phyloP scores from a whole-genome alignment of 2,329 filamentous ascomycete genomes.

The Venturia asperata region DNA sequence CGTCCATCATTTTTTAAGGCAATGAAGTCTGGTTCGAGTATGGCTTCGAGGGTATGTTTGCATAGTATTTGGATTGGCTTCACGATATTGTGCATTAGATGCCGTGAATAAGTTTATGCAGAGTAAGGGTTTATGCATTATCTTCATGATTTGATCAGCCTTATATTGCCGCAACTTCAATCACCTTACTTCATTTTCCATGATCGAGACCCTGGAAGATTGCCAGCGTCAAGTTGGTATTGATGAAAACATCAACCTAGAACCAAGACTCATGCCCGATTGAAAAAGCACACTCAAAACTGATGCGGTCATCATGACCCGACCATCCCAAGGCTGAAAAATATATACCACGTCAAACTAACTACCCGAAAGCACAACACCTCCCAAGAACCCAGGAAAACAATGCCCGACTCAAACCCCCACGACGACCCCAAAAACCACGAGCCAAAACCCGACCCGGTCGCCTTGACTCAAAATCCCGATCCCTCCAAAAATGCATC shows the following conservation, averaged over 20 bases:
- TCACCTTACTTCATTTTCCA: not conserved
- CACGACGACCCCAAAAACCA: constrained; percentile 18
- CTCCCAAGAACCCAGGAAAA: not conserved
- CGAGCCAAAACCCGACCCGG: constrained; percentile 23
- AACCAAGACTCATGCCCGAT: not conserved
- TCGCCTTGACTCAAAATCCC: constrained; percentile 28
- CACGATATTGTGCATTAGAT: constrained; percentile 6
- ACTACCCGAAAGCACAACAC: not conserved
- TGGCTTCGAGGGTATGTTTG: not conserved
- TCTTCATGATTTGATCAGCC: not conserved
- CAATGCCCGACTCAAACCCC: constrained; percentile 1
- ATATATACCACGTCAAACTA: not conserved
- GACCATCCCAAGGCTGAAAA: constrained; percentile 5
- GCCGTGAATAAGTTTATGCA: constrained; percentile 1
- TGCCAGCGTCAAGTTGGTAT: not conserved
- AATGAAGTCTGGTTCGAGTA: not conserved
- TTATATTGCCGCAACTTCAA: not conserved
- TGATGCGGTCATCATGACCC: constrained; percentile 13
- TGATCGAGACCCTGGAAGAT: not conserved
- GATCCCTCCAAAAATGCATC: constrained; percentile 27
- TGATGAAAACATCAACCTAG: not conserved
- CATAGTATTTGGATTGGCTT: not conserved
- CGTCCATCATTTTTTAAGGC: not conserved
- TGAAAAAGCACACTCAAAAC: not conserved
- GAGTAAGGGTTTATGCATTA: not conserved